phyloP scores from a whole-genome alignment of 805 yeast genomes.

The Pichia membranifaciens region DNA sequence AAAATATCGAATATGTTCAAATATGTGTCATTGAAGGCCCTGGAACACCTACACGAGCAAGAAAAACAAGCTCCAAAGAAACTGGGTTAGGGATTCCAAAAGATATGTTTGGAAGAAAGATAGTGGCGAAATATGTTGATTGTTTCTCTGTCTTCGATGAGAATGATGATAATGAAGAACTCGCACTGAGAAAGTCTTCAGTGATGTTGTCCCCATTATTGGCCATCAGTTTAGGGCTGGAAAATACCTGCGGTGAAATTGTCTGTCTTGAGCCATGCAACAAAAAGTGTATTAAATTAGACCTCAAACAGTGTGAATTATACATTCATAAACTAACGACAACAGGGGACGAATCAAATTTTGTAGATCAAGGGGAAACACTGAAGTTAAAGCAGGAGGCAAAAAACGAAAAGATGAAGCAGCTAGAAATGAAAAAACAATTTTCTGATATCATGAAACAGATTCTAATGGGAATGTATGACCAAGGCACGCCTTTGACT shows the following conservation, averaged over 20 bases:
- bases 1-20: conserved; percentile 39
- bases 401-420: conserved; percentile 21
- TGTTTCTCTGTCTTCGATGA: conserved; percentile 4
- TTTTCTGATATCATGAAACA: conserved; percentile 17
- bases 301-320: conserved; percentile 7
- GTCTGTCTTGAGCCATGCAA: conserved; percentile 39
- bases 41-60: conserved; percentile 26
- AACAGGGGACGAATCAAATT: conserved; percentile 26
- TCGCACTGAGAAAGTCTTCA: not conserved
- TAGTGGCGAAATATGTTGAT: conserved; percentile 13
- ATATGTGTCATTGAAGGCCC: conserved; percentile 53
- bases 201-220: conserved; percentile 24
- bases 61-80: conserved; percentile 11
- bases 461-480: conserved; percentile 9
- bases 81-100: conserved; percentile 13
- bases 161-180: conserved; percentile 13
- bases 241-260: conserved; percentile 45
- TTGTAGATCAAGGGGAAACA: not conserved
- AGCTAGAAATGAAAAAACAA: conserved; percentile 26
- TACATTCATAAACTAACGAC: conserved; percentile 50
- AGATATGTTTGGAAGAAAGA: conserved; percentile 9
- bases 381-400: conserved; percentile 1
- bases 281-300: conserved; percentile 8
- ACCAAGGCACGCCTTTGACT: conserved; percentile 36
- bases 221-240: conserved; percentile 51